These are phyloP conservation scores for Niebla homalea DNA, from an alignment of 495 filamentous ascomycete genomes.

Conservation along the genomic window DNA sequence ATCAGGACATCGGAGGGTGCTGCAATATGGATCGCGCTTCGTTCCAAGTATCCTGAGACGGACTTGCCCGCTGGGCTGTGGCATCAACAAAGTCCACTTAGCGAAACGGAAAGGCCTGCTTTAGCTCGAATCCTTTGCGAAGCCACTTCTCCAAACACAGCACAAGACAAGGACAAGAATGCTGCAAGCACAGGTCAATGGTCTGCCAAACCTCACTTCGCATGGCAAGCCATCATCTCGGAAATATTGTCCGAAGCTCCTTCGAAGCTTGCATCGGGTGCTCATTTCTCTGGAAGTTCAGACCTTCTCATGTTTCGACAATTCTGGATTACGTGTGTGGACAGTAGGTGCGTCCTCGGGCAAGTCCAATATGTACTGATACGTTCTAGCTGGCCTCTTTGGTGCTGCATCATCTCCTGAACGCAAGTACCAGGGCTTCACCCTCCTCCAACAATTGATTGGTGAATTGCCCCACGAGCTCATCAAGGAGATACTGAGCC, in stretches of 20 bases:
- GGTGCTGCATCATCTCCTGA: constrained; percentile 65
- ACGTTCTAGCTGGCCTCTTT: constrained; percentile 58
- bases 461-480: constrained; percentile 32
- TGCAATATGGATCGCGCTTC: constrained; percentile 67
- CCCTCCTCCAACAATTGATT: constrained; percentile 64
- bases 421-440: constrained; percentile 82
- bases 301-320: constrained; percentile 44
- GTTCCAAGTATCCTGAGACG: constrained; percentile 48
- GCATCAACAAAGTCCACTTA: constrained; percentile 59
- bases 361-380: constrained; percentile 1
- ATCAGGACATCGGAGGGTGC: constrained; percentile 73
- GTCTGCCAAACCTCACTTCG: constrained; percentile 72
- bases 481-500: constrained; percentile 53
- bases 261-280: constrained; percentile 9
- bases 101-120: constrained; percentile 41
- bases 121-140: constrained; percentile 72
- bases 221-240: constrained; percentile 65
- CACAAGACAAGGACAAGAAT: constrained; percentile 30
- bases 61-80: constrained; percentile 57
- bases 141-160: constrained; percentile 39
- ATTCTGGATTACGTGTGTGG: constrained; percentile 84
- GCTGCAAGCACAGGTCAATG: constrained; percentile 46
- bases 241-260: constrained; percentile 19
- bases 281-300: constrained; percentile 15
- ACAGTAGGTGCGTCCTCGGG: constrained; percentile 44